Conservation (phyloP, 2,329 filamentous ascomycete species). For the Paraconiothyrium brasiliense region DNA sequence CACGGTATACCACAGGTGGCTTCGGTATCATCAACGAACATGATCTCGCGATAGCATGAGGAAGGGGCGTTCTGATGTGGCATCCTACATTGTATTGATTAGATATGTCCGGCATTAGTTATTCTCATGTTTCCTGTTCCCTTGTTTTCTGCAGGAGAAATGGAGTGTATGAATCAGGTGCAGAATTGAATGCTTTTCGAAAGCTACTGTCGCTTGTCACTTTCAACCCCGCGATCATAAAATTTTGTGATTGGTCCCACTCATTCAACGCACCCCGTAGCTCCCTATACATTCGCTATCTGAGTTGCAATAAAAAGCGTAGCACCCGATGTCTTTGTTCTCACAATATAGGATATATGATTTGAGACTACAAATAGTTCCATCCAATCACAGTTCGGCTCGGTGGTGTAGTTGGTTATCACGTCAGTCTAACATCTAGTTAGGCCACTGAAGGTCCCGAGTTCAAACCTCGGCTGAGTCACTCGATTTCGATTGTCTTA, state of each 20-base stretch:
- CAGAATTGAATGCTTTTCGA: no score
- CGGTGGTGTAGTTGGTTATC: constrained; percentile 58
- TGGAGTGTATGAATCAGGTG: no score
- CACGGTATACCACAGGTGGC: constrained; percentile 13
- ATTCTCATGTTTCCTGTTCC: no score
- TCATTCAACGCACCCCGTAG: no score
- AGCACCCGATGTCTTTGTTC: not conserved
- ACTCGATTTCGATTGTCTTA: constrained; percentile 4
- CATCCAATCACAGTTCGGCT: constrained; percentile 24
- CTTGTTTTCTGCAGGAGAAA: no score
- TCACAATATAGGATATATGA: not conserved
- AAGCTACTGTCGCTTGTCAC: no score
- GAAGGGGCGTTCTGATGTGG: not conserved
- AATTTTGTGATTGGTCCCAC: no score
- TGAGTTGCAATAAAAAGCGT: no score
- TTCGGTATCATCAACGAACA: constrained; percentile 8
- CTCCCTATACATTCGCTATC: no score
- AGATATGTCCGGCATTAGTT: no score
- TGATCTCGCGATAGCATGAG: constrained; percentile 2
- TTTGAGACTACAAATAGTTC: not conserved
- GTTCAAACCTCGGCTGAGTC: constrained; percentile 16
- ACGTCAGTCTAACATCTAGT: constrained; percentile 56
- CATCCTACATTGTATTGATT: constrained; percentile 1
- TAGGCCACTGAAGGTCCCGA: constrained; percentile 14
- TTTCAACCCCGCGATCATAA: no score